Evolutionary conservation across 768 basidiomycete species (phyloP).

Genomic region (Naganishia vishniacii): DNA sequence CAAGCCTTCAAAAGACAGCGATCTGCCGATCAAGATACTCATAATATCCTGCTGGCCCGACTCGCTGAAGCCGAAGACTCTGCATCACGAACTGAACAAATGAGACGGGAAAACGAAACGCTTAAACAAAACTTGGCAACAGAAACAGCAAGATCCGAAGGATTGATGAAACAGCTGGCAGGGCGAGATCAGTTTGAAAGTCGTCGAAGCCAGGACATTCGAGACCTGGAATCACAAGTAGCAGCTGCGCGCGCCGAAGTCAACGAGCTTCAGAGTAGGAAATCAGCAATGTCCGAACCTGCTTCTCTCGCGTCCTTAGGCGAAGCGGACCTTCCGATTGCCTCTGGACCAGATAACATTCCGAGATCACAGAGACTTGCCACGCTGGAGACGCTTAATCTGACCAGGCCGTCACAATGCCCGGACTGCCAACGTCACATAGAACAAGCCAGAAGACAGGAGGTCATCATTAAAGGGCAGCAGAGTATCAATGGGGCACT

Average conservation of each 20-base stretch:
- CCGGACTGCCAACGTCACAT: constrained; percentile 16
- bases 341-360: neutral
- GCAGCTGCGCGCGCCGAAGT: constrained; percentile 2
- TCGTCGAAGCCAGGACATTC: neutral
- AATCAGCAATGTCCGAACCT: neutral
- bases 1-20: constrained; percentile 8
- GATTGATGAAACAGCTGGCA: constrained; percentile 15
- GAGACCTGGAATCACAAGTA: neutral
- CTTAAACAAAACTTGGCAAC: constrained; percentile 7
- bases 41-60: constrained; percentile 9
- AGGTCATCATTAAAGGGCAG: constrained; percentile 43
- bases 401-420: neutral
- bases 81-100: neutral
- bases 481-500: constrained; percentile 41
- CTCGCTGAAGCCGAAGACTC: neutral
- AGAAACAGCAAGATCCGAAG: constrained; percentile 8
- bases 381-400: neutral
- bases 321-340: neutral
- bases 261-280: neutral
- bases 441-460: constrained; percentile 40
- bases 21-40: neutral
- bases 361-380: constrained; percentile 19
- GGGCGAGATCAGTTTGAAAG: neutral
- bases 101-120: constrained; percentile 19
- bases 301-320: neutral